Conservation (phyloP, 768 basidiomycete species). For the Ramaria sp. region DNA sequence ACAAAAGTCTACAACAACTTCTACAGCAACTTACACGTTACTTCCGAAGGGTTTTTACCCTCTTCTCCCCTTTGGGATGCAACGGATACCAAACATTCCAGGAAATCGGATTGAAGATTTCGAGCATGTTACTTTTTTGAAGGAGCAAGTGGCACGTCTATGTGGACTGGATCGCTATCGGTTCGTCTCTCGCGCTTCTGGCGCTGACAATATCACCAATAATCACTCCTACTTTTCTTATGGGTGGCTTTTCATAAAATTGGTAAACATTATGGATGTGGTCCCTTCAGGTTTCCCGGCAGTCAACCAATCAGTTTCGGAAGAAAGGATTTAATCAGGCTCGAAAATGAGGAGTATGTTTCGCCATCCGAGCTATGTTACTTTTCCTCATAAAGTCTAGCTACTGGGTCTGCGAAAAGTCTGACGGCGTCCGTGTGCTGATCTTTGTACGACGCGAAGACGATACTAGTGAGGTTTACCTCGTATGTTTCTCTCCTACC, state of each 20-base stretch:
- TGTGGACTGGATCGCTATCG: slow-evolving; percentile 56
- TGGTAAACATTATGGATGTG: not conserved
- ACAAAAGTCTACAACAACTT: too few relatives aligned
- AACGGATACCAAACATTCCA: slow-evolving; percentile 55
- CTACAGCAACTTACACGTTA: too few relatives aligned
- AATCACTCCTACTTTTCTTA: not conserved
- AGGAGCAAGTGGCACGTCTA: slow-evolving; percentile 45
- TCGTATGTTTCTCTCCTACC: slow-evolving; percentile 44
- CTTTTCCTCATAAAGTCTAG: slow-evolving; percentile 27
- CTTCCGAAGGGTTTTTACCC: not conserved
- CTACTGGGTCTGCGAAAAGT: slow-evolving; percentile 99
- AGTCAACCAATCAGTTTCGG: slow-evolving; percentile 93
- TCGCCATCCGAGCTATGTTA: not conserved
- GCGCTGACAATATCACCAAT: not conserved
- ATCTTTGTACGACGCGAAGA: slow-evolving; percentile 61
- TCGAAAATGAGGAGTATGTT: slow-evolving; percentile 72
- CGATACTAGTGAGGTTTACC: slow-evolving; percentile 44
- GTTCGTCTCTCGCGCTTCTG: slow-evolving; percentile 25
- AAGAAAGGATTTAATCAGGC: slow-evolving; percentile 50
- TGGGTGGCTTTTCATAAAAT: not conserved
- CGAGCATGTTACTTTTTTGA: slow-evolving; percentile 57
- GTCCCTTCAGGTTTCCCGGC: slow-evolving; percentile 68
- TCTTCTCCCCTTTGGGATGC: not conserved
- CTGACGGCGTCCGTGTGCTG: slow-evolving; percentile 87
- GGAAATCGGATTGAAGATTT: slow-evolving; percentile 46